Percentiles rank a stretch among this genome's conserved stretches.
Conservation (phyloP, 345 rosid species). For the Lepidium africanum region DNA sequence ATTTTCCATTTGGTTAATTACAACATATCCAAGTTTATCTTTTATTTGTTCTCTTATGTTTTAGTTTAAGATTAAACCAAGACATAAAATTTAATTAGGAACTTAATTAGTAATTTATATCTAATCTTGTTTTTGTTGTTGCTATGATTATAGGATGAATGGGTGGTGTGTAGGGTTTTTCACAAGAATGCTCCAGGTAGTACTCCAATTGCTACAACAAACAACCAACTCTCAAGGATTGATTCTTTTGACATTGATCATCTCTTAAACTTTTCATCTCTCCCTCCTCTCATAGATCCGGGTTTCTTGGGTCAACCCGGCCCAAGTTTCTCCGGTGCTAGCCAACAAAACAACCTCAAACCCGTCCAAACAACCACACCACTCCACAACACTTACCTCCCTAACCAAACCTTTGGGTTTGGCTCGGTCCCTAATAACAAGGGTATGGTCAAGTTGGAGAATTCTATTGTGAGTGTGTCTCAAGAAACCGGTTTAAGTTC, state of each 20-base stretch:
- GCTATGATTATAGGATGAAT: slow-evolving; percentile 55
- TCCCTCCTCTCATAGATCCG: slow-evolving; percentile 21
- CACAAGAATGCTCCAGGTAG: slow-evolving; percentile 49
- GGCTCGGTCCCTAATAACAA: slow-evolving; percentile 6
- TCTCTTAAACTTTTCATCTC: slow-evolving; percentile 23
- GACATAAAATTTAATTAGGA: too few relatives aligned
- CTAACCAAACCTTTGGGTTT: slow-evolving; percentile 37
- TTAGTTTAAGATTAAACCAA: too few relatives aligned
- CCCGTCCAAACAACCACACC: slow-evolving; percentile 29
- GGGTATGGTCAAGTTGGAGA: slow-evolving; percentile 23
- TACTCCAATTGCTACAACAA: not conserved
- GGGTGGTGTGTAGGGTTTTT: slow-evolving; percentile 96
- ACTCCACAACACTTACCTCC: slow-evolving; percentile 65
- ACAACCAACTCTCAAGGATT: slow-evolving; percentile 22
- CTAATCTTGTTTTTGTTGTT: not conserved
- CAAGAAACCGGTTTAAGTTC: slow-evolving; percentile 48
- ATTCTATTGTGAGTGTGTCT: slow-evolving; percentile 36
- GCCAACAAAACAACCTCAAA: slow-evolving; percentile 21
- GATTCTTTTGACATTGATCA: slow-evolving; percentile 47
- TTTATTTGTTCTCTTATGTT: not conserved
- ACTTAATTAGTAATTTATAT: not conserved
- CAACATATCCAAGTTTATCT: not conserved
- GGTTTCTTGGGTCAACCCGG: slow-evolving; percentile 23
- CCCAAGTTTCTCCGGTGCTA: slow-evolving; percentile 9
- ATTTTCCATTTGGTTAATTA: not conserved